A percentile compares a stretch with the other conserved stretches of the same genome.
Evolutionary conservation across 192 early-diverging fungal genomes (phyloP).

Genomic region (Umbelopsis sp.): DNA sequence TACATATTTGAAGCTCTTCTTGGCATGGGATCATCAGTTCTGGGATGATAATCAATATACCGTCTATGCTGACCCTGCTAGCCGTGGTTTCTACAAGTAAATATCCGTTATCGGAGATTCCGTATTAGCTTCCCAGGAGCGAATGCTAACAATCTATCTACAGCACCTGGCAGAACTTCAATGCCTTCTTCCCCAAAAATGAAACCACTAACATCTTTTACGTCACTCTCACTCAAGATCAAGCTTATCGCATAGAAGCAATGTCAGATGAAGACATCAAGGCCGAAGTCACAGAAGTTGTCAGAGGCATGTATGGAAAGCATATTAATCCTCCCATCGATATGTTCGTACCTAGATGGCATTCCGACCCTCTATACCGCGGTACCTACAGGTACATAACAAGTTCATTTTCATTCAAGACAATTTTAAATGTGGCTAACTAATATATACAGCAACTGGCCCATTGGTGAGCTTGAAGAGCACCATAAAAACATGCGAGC

Average conservation of each 20-base stretch:
- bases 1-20: slow-evolving; percentile 45
- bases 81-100: slow-evolving; percentile 26
- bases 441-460: slow-evolving; percentile 33
- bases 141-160: background rate
- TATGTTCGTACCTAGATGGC: slow-evolving; percentile 42
- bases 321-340: slow-evolving; percentile 32
- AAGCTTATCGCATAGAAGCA: slow-evolving; percentile 30
- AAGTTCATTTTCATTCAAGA: too few species aligned
- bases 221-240: slow-evolving; percentile 37
- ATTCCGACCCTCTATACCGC: slow-evolving; percentile 39
- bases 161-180: slow-evolving; percentile 37
- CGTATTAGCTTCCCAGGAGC: background rate
- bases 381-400: slow-evolving; percentile 30
- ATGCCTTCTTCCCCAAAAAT: slow-evolving; percentile 33
- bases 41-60: slow-evolving; percentile 42
- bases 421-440: background rate
- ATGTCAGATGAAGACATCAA: slow-evolving; percentile 31
- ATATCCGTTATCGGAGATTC: background rate
- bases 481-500: slow-evolving; percentile 43
- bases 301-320: slow-evolving; percentile 38
- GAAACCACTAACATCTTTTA: slow-evolving; percentile 35
- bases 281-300: slow-evolving; percentile 33
- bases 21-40: slow-evolving; percentile 39
- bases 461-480: slow-evolving; percentile 39
- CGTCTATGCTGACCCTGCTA: slow-evolving; percentile 38